phyloP scores from a whole-genome alignment of 768 basidiomycete species.

The Leccinellum albellum region DNA sequence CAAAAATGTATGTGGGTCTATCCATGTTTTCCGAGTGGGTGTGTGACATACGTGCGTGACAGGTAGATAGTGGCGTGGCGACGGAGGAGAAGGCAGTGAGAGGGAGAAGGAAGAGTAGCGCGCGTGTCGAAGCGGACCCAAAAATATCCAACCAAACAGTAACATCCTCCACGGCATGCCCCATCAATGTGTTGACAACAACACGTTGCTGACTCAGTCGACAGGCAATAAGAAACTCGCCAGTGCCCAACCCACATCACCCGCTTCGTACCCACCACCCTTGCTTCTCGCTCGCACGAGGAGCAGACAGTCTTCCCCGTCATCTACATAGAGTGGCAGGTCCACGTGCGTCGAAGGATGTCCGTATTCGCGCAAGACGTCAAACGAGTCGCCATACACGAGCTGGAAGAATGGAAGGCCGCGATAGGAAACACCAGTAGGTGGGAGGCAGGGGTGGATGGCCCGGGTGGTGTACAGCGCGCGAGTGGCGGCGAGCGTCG shows the following conservation, averaged over 20 bases:
- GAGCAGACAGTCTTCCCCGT: constrained; percentile 71
- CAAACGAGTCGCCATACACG: constrained; percentile 55
- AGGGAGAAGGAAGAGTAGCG: not conserved
- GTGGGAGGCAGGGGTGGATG: constrained; percentile 66
- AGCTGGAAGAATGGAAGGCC: constrained; percentile 76
- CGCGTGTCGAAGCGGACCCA: constrained; percentile 14
- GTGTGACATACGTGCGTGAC: not conserved
- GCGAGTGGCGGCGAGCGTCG: constrained; percentile 31
- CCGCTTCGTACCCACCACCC: constrained; percentile 25
- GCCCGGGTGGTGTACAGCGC: constrained; percentile 66
- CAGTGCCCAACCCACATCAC: constrained; percentile 72
- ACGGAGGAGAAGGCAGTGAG: not conserved
- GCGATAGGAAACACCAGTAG: constrained; percentile 60
- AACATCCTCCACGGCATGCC: constrained; percentile 1
- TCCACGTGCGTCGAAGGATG: constrained; percentile 73
- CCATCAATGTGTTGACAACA: constrained; percentile 1
- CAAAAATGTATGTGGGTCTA: not conserved
- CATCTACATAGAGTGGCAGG: constrained; percentile 75
- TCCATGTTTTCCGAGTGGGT: not conserved
- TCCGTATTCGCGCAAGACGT: constrained; percentile 71
- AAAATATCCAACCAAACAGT: constrained; percentile 2
- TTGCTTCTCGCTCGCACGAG: constrained; percentile 53
- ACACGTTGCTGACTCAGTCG: constrained; percentile 25
- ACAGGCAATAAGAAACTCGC: constrained; percentile 76
- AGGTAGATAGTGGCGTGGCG: constrained; percentile 14